A percentile compares a stretch with the other conserved stretches of the same genome.
These are phyloP conservation scores for Cercis canadensis DNA, from an alignment of 306 rosid species.

Conservation along the genomic window DNA sequence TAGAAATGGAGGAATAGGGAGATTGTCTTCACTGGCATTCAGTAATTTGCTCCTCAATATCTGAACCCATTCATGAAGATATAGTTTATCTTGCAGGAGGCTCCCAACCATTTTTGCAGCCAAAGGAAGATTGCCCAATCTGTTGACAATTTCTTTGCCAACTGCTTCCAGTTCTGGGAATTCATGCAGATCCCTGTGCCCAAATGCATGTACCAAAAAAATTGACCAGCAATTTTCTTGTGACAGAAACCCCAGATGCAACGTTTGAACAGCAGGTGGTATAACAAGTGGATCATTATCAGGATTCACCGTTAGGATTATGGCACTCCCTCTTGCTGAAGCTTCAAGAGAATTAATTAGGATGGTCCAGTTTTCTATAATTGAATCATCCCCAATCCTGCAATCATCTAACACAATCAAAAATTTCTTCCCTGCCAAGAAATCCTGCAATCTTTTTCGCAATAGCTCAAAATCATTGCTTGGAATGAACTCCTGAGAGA, in stretches of 20 bases:
- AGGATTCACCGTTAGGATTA: conserved; percentile 21
- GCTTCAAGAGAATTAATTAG: conserved; percentile 25
- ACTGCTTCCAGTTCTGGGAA: conserved; percentile 40
- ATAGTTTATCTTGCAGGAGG: conserved; percentile 41
- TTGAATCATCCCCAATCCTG: conserved; percentile 37
- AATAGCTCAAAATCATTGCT: conserved; percentile 45
- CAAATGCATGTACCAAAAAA: conserved; percentile 52
- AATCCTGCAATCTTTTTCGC: conserved; percentile 37
- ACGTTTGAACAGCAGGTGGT: conserved; percentile 9
- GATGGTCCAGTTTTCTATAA: conserved; percentile 33
- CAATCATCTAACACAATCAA: conserved; percentile 59
- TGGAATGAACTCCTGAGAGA: conserved; percentile 23
- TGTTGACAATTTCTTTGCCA: conserved; percentile 47
- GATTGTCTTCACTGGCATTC: conserved; percentile 44
- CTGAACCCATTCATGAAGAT: conserved; percentile 51
- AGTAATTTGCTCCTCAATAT: conserved; percentile 40
- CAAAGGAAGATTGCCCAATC: conserved; percentile 46
- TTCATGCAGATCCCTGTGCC: conserved; percentile 26
- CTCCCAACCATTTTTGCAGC: conserved; percentile 44
- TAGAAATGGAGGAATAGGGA: conserved; percentile 41
- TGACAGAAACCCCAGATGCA: conserved; percentile 33
- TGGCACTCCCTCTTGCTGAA: conserved; percentile 35
- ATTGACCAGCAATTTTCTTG: conserved; percentile 52
- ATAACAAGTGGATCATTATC: conserved; percentile 3
- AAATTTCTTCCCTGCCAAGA: conserved; percentile 45